Evolutionary conservation across 1,284 basidiomycete species (phyloP).

Genomic region (Schizopora paradoxa): DNA sequence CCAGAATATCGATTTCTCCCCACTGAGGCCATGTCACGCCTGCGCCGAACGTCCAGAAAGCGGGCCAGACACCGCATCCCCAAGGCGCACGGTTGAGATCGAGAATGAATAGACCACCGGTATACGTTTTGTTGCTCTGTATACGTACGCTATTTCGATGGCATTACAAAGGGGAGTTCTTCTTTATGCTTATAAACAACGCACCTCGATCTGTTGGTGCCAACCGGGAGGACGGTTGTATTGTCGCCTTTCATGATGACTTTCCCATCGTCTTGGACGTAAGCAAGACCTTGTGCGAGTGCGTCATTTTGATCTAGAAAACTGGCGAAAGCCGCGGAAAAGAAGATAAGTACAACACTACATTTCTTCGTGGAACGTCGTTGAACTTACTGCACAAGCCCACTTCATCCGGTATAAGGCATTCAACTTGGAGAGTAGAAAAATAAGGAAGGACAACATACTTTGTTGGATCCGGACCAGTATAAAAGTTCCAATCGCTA

Average conservation of each 20-base stretch:
- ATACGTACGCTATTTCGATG: slow-evolving; percentile 47
- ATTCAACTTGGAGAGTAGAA: slow-evolving; percentile 12
- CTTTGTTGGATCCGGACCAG: slow-evolving; percentile 59
- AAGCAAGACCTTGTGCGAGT: slow-evolving; percentile 43
- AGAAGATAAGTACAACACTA: slow-evolving; percentile 8
- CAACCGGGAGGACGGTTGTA: slow-evolving; percentile 45
- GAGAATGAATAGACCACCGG: slow-evolving; percentile 63
- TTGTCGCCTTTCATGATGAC: slow-evolving; percentile 74
- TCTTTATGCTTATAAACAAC: slow-evolving; percentile 8
- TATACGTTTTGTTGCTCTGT: slow-evolving; percentile 49
- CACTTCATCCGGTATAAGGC: slow-evolving; percentile 34
- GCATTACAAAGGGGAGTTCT: background rate
- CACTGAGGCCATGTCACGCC: slow-evolving; percentile 54
- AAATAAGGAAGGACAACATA: slow-evolving; percentile 28
- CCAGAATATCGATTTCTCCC: slow-evolving; percentile 79
- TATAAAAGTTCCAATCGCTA: slow-evolving; percentile 41
- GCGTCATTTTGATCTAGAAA: slow-evolving; percentile 49
- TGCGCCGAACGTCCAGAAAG: slow-evolving; percentile 54
- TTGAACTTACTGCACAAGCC: slow-evolving; percentile 49
- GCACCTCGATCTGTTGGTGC: slow-evolving; percentile 55
- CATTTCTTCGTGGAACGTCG: background rate
- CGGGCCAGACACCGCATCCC: slow-evolving; percentile 70
- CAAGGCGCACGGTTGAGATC: slow-evolving; percentile 64
- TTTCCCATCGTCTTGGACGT: slow-evolving; percentile 47
- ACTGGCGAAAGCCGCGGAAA: slow-evolving; percentile 27